Conservation (phyloP, 208 protist genomes). For the Leishmania lainsoni region DNA sequence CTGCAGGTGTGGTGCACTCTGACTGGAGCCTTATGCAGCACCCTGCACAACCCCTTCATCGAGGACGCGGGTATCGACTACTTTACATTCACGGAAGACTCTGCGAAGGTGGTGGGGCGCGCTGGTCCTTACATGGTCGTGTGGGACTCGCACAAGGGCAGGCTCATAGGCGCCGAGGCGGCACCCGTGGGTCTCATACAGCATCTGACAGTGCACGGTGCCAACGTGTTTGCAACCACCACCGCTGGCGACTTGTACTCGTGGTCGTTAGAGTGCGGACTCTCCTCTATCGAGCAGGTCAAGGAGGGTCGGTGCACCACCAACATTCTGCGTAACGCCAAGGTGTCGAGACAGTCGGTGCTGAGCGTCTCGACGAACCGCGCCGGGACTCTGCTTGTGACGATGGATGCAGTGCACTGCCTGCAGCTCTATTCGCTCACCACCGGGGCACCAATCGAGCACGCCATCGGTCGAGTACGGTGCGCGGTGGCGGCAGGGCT, state of each 20-base stretch:
- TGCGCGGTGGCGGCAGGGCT: conserved; percentile 38
- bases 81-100: conserved; percentile 67
- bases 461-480: conserved; percentile 28
- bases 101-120: conserved; percentile 51
- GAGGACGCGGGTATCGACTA: conserved; percentile 39
- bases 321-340: conserved; percentile 59
- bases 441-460: conserved; percentile 30
- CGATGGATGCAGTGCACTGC: conserved; percentile 30
- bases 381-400: conserved; percentile 26
- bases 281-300: conserved; percentile 55
- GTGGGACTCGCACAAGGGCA: conserved; percentile 61
- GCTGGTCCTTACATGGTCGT: conserved; percentile 47
- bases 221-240: conserved; percentile 51
- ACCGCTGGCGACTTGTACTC: conserved; percentile 59
- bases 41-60: conserved; percentile 39
- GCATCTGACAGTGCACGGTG: conserved; percentile 52
- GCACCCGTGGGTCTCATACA: conserved; percentile 53
- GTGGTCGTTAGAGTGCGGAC: conserved; percentile 50
- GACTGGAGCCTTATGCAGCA: conserved; percentile 38
- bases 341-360: conserved; percentile 58
- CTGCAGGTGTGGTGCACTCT: conserved; percentile 70
- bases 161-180: conserved; percentile 52
- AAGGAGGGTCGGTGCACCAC: conserved; percentile 57
- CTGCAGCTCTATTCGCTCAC: conserved; percentile 49
- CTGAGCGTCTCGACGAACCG: conserved; percentile 39